phyloP scores from a whole-genome alignment of 768 basidiomycete genomes.

The Kwoniella europaea region DNA sequence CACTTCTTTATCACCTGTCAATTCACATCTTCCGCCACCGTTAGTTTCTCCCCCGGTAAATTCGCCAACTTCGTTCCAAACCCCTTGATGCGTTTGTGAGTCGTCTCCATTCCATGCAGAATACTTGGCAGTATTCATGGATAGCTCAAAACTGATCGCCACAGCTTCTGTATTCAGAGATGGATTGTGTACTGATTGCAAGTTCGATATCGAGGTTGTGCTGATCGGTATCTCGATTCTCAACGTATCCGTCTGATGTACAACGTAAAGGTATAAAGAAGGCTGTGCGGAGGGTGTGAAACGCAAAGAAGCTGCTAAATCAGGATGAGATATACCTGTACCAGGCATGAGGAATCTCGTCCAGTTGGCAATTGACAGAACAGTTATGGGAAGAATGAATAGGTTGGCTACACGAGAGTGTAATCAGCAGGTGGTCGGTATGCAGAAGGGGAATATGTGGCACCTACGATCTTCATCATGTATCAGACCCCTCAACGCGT shows the following conservation, averaged over 20 bases:
- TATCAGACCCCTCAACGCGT: conserved; percentile 30
- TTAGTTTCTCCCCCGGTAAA: conserved; percentile 42
- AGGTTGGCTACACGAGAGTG: conserved; percentile 19
- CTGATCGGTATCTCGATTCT: conserved; percentile 38
- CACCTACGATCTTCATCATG: conserved; percentile 42
- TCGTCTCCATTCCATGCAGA: conserved; percentile 26
- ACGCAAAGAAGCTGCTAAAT: conserved; percentile 36
- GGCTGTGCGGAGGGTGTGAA: conserved; percentile 12
- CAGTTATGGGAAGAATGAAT: conserved; percentile 39
- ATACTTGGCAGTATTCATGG: conserved; percentile 20
- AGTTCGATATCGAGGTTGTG: background rate
- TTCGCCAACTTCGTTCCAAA: conserved; percentile 36
- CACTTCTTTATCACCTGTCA: conserved; percentile 44
- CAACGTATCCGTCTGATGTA: conserved; percentile 37
- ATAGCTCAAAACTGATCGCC: conserved; percentile 37
- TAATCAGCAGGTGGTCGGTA: background rate
- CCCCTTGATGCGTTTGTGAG: background rate
- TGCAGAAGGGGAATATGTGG: background rate
- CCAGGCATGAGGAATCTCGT: conserved; percentile 49
- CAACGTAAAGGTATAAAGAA: conserved; percentile 35
- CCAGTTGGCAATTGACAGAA: conserved; percentile 44
- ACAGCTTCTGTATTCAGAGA: conserved; percentile 30
- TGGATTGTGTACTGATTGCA: conserved; percentile 28
- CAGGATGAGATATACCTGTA: conserved; percentile 25
- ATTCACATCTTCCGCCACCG: conserved; percentile 37